Evolutionary conservation across 1,284 basidiomycete species (phyloP).

Genomic region (Cutaneotrichosporon sp.): DNA sequence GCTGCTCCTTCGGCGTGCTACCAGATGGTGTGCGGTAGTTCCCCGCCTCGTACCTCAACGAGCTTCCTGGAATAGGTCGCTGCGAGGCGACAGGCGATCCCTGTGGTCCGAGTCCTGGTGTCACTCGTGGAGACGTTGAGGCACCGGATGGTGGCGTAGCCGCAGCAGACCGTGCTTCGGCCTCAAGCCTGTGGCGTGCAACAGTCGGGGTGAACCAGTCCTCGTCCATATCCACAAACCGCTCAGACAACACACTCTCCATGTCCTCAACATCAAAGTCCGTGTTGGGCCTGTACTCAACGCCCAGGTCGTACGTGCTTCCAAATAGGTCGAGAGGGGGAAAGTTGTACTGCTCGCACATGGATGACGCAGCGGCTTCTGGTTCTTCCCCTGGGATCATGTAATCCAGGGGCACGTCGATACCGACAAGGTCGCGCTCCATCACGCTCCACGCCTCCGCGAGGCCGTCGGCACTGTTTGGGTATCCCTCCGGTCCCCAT

Average conservation of each 20-base stretch:
- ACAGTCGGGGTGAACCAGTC: conserved; percentile 49
- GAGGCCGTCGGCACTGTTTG: conserved; percentile 27
- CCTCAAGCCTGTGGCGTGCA: conserved; percentile 28
- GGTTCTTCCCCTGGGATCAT: conserved; percentile 20
- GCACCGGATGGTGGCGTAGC: neutral
- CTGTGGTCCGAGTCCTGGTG: neutral
- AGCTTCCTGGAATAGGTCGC: neutral
- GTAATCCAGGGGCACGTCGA: conserved; percentile 33
- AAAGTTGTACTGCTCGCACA: conserved; percentile 27
- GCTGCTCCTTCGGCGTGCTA: neutral
- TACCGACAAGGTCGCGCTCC: conserved; percentile 40
- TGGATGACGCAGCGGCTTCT: conserved; percentile 1
- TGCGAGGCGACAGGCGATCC: neutral
- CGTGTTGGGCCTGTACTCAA: conserved; percentile 37
- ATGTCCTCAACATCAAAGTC: conserved; percentile 45
- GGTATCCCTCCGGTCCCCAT: conserved; percentile 42
- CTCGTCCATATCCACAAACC: conserved; percentile 46
- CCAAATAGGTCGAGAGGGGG: conserved; percentile 40
- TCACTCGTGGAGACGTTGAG: too few species aligned
- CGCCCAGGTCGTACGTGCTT: conserved; percentile 31
- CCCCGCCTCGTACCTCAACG: conserved; percentile 2
- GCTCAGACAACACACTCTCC: conserved; percentile 43
- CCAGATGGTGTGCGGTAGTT: neutral
- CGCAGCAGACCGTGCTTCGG: conserved; percentile 11
- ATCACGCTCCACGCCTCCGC: conserved; percentile 44